A percentile compares a stretch with the other conserved stretches of the same genome.
Conservation (phyloP, 176 grass and related monocot genomes). For the Neostapfia colusana region DNA sequence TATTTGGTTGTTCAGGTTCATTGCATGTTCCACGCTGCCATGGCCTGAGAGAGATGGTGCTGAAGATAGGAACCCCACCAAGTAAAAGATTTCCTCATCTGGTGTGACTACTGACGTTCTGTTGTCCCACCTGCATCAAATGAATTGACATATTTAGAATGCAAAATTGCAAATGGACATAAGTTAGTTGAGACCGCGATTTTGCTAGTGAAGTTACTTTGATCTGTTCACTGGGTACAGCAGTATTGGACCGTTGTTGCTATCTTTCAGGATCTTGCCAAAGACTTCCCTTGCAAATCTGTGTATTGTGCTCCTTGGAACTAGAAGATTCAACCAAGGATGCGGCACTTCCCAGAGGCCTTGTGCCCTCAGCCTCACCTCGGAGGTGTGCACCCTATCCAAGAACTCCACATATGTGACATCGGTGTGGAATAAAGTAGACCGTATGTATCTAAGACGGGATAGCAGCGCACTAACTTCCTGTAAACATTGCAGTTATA, state of each 20-base stretch:
- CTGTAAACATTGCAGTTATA: slow-evolving; percentile 41
- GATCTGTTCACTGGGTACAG: slow-evolving; percentile 90
- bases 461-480: slow-evolving; percentile 61
- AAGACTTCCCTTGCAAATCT: slow-evolving; percentile 73
- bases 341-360: slow-evolving; percentile 96
- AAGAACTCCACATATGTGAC: slow-evolving; percentile 86
- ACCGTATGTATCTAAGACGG: slow-evolving; percentile 64
- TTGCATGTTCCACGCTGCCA: slow-evolving; percentile 53
- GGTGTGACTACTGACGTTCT: slow-evolving; percentile 85
- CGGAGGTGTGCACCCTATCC: slow-evolving; percentile 81
- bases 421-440: slow-evolving; percentile 84
- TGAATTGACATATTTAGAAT: slow-evolving; percentile 28
- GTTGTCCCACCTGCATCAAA: slow-evolving; percentile 75
- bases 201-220: slow-evolving; percentile 54
- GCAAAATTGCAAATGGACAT: not conserved
- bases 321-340: slow-evolving; percentile 92
- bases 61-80: slow-evolving; percentile 83
- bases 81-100: slow-evolving; percentile 89
- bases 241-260: slow-evolving; percentile 85
- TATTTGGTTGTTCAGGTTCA: slow-evolving; percentile 72
- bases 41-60: slow-evolving; percentile 51
- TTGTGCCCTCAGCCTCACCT: slow-evolving; percentile 72
- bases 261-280: slow-evolving; percentile 85
- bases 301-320: slow-evolving; percentile 68
- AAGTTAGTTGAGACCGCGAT: not conserved